phyloP scores from a whole-genome alignment of 2,329 filamentous ascomycete genomes.

The Laburnicola sp. region DNA sequence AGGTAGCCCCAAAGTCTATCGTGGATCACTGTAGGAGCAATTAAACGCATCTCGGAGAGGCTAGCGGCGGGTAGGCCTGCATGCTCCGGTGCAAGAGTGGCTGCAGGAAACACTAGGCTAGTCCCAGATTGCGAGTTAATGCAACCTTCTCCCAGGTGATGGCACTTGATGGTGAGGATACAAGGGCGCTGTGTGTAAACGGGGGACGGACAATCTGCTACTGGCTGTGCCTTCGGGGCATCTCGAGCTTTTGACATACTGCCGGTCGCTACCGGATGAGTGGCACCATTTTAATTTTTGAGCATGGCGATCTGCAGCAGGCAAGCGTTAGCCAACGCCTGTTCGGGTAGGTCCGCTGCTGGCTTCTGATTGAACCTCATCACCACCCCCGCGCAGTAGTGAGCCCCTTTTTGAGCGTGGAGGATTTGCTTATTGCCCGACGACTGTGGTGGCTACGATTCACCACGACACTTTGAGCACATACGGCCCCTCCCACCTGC shows the following conservation, averaged over 20 bases:
- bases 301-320: constrained; percentile 9
- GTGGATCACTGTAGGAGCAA: neutral
- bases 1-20: no score
- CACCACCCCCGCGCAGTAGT: neutral
- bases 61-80: constrained; percentile 6
- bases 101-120: neutral
- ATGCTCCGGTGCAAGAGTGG: neutral
- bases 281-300: constrained; percentile 3
- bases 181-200: neutral
- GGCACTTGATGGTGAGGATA: neutral
- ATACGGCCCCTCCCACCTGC: constrained; percentile 1
- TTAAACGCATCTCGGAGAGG: neutral
- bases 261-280: constrained; percentile 12
- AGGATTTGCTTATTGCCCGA: neutral
- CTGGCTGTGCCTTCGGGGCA: neutral
- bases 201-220: neutral
- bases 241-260: constrained; percentile 1
- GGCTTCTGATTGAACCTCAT: neutral
- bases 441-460: neutral
- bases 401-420: constrained; percentile 8
- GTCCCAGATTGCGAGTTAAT: constrained; percentile 2
- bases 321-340: neutral
- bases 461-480: constrained; percentile 3
- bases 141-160: constrained; percentile 1
- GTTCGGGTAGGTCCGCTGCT: constrained; percentile 7